Conservation (phyloP, 164 flowering plant genomes). For the Nelumbo lutea region DNA sequence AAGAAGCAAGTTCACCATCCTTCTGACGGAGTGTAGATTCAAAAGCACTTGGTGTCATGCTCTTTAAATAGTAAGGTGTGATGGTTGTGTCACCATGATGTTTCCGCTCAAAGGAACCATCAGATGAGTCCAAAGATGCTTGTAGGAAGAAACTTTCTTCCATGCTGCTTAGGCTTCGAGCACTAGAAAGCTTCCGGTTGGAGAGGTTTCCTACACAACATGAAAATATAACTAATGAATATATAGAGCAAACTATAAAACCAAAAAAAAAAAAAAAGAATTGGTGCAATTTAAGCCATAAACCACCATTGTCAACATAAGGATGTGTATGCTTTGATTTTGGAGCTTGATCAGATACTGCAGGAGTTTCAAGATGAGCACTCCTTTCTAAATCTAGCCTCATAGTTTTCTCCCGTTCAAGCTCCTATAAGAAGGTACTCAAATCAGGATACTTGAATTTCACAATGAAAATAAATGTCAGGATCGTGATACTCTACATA, state of each 20-base stretch:
- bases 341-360: conserved; percentile 49
- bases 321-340: conserved; percentile 38
- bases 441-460: background rate
- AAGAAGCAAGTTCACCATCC: conserved; percentile 97
- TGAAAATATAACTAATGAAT: background rate
- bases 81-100: conserved; percentile 46
- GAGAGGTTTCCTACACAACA: conserved; percentile 43
- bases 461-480: background rate
- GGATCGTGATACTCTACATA: background rate
- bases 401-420: conserved; percentile 77
- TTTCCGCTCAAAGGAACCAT: conserved; percentile 58
- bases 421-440: conserved; percentile 43
- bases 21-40: conserved; percentile 92
- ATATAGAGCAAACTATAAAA: background rate
- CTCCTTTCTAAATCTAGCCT: conserved; percentile 72
- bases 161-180: conserved; percentile 87
- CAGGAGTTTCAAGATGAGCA: conserved; percentile 40
- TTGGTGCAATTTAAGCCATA: background rate
- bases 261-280: background rate
- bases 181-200: conserved; percentile 68
- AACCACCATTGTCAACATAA: conserved; percentile 64
- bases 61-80: conserved; percentile 76
- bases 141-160: conserved; percentile 94
- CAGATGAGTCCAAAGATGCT: conserved; percentile 88
- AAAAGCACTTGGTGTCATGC: conserved; percentile 86